phyloP scores from a whole-genome alignment of 2,329 filamentous ascomycete species.

The Fusarium pininemorale region DNA sequence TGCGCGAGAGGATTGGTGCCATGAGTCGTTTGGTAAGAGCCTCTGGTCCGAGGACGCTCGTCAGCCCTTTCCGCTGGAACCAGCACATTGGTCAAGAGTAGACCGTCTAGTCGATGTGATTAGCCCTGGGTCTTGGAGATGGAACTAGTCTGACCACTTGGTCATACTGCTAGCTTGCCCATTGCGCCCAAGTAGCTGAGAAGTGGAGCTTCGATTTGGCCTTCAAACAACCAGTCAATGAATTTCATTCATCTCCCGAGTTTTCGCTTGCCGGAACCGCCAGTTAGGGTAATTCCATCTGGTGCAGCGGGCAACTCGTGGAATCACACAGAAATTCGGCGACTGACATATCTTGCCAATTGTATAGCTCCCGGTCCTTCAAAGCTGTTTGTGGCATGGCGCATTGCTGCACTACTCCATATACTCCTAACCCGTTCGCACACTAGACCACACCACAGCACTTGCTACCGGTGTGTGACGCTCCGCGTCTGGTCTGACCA shows the following conservation, averaged over 20 bases:
- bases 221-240: slow-evolving; percentile 58
- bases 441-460: slow-evolving; percentile 55
- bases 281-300: slow-evolving; percentile 40
- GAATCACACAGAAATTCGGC: slow-evolving; percentile 58
- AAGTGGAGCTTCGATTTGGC: slow-evolving; percentile 58
- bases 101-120: slow-evolving; percentile 50
- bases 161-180: slow-evolving; percentile 35
- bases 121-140: slow-evolving; percentile 36
- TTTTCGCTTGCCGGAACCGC: slow-evolving; percentile 57
- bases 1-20: slow-evolving; percentile 69
- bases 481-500: slow-evolving; percentile 59
- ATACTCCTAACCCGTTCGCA: slow-evolving; percentile 45
- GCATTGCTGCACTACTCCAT: slow-evolving; percentile 26
- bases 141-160: slow-evolving; percentile 30
- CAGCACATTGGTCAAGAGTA: slow-evolving; percentile 60
- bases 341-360: slow-evolving; percentile 50
- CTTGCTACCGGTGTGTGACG: slow-evolving; percentile 56
- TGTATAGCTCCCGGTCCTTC: slow-evolving; percentile 57
- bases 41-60: slow-evolving; percentile 77
- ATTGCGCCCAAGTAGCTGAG: slow-evolving; percentile 26
- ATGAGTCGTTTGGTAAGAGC: slow-evolving; percentile 83
- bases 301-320: slow-evolving; percentile 51
- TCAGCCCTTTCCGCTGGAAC: slow-evolving; percentile 75
- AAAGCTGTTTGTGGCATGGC: slow-evolving; percentile 35
- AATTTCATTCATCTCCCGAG: slow-evolving; percentile 49